These are phyloP conservation scores for Akanthomyces muscarius DNA, from an alignment of 2,329 filamentous ascomycete genomes.

Conservation along the genomic window DNA sequence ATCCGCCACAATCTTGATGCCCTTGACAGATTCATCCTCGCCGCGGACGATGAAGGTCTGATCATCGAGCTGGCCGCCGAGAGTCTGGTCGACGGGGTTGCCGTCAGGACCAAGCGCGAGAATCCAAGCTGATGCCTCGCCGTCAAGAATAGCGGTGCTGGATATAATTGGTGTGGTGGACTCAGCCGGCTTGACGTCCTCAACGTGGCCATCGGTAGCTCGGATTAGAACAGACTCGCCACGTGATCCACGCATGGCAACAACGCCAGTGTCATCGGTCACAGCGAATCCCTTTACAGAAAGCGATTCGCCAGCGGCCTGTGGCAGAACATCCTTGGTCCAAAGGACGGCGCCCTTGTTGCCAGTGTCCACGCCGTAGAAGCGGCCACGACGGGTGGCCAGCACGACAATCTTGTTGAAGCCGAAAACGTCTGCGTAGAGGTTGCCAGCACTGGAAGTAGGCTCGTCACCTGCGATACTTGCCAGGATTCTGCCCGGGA, in stretches of 20 bases:
- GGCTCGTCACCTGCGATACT: constrained; percentile 58
- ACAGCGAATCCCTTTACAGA: constrained; percentile 64
- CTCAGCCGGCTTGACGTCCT: constrained; percentile 37
- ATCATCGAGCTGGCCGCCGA: constrained; percentile 43
- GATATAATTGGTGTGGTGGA: constrained; percentile 29
- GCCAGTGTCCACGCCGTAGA: constrained; percentile 76
- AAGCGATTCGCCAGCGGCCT: constrained; percentile 54
- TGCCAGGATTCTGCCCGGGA: constrained; percentile 66
- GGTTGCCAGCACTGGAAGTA: constrained; percentile 38
- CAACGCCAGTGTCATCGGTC: constrained; percentile 51
- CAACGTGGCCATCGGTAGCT: constrained; percentile 47
- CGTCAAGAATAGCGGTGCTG: constrained; percentile 51
- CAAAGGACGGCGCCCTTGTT: constrained; percentile 71
- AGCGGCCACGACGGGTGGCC: constrained; percentile 71
- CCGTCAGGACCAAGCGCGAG: constrained; percentile 51
- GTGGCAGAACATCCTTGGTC: constrained; percentile 62
- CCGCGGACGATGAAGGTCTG: constrained; percentile 53
- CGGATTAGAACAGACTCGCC: constrained; percentile 60
- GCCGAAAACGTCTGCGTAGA: constrained; percentile 73
- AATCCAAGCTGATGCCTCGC: constrained; percentile 48
- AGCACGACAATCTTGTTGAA: constrained; percentile 83
- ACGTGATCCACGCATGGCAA: constrained; percentile 55
- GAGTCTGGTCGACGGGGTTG: constrained; percentile 41
- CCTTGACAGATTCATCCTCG: constrained; percentile 47
- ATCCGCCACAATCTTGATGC: constrained; percentile 47